These are phyloP conservation scores for Lecanicillium sp. DNA, from an alignment of 2,329 filamentous ascomycete genomes.

Conservation along the genomic window DNA sequence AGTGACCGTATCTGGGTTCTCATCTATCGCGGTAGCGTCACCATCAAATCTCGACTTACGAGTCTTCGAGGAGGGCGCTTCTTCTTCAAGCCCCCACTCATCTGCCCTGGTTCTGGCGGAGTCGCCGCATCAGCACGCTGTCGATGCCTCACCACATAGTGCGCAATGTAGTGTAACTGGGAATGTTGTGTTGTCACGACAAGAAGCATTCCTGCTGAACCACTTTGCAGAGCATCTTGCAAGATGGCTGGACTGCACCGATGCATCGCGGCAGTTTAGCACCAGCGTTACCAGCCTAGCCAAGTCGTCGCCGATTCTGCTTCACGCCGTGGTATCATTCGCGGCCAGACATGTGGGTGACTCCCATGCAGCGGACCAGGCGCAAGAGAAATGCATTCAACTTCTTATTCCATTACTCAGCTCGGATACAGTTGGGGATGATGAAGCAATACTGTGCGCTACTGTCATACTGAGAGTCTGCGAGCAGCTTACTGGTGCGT, in stretches of 20 bases:
- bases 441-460: slow-evolving; percentile 8
- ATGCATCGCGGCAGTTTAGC: slow-evolving; percentile 12
- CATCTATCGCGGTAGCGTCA: too few relatives aligned
- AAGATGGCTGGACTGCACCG: slow-evolving; percentile 13
- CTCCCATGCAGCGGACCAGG: slow-evolving; percentile 3
- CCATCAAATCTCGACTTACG: too few relatives aligned
- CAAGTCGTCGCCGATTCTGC: slow-evolving; percentile 7
- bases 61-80: too few relatives aligned
- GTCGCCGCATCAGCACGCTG: too few relatives aligned
- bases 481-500: slow-evolving; percentile 9
- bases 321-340: slow-evolving; percentile 5
- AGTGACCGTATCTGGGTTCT: too few relatives aligned
- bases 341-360: slow-evolving; percentile 9
- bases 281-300: slow-evolving; percentile 9
- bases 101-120: too few relatives aligned
- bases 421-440: slow-evolving; percentile 4
- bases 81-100: too few relatives aligned
- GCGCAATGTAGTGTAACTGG: slow-evolving; percentile 3
- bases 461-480: slow-evolving; percentile 11
- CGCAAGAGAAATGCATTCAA: slow-evolving; percentile 7
- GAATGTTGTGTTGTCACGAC: slow-evolving; percentile 1
- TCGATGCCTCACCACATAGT: slow-evolving; percentile 5
- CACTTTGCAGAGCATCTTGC: slow-evolving; percentile 10
- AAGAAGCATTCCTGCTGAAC: slow-evolving; percentile 7
- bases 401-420: slow-evolving; percentile 8